Evolutionary conservation across 1,284 basidiomycete genomes (phyloP).

Genomic region (Fomitopsis pinicola): DNA sequence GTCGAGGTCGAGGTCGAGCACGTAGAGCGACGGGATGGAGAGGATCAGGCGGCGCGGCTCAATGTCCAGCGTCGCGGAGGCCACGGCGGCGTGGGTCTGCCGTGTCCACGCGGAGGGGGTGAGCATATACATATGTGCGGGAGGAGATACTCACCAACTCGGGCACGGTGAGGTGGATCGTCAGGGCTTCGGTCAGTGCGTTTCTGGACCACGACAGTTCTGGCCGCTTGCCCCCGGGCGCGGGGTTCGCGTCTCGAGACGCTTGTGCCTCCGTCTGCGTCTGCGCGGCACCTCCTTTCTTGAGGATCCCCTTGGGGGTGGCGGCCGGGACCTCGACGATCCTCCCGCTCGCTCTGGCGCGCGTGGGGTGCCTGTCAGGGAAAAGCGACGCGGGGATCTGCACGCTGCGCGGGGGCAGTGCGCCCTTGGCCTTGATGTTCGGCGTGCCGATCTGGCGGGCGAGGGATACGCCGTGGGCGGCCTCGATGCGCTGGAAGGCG

Average conservation of each 20-base stretch:
- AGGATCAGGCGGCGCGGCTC: slow-evolving; percentile 54
- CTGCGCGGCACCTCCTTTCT: slow-evolving; percentile 14
- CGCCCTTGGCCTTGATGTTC: slow-evolving; percentile 69
- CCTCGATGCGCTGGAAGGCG: slow-evolving; percentile 62
- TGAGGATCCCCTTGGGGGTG: slow-evolving; percentile 37
- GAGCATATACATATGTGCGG: not conserved
- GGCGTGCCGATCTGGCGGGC: slow-evolving; percentile 64
- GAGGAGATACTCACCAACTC: slow-evolving; percentile 39
- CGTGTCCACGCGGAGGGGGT: not conserved
- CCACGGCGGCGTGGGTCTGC: slow-evolving; percentile 44
- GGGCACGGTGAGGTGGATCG: slow-evolving; percentile 48
- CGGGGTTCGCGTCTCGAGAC: not conserved
- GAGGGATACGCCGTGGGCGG: slow-evolving; percentile 48
- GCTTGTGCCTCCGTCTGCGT: not conserved
- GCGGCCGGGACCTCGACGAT: slow-evolving; percentile 36
- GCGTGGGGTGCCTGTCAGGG: slow-evolving; percentile 21
- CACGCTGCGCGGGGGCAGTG: slow-evolving; percentile 50
- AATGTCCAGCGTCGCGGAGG: slow-evolving; percentile 51
- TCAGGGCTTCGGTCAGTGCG: slow-evolving; percentile 28
- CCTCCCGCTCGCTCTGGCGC: slow-evolving; percentile 18
- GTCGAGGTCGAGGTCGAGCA: slow-evolving; percentile 52
- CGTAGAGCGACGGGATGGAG: slow-evolving; percentile 39
- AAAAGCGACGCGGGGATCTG: slow-evolving; percentile 45
- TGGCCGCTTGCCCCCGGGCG: slow-evolving; percentile 16
- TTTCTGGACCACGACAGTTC: slow-evolving; percentile 49